A percentile compares a stretch with the other conserved stretches of the same genome.
Conservation (phyloP, 169 alveolate species). For the Plasmodium fragile region DNA sequence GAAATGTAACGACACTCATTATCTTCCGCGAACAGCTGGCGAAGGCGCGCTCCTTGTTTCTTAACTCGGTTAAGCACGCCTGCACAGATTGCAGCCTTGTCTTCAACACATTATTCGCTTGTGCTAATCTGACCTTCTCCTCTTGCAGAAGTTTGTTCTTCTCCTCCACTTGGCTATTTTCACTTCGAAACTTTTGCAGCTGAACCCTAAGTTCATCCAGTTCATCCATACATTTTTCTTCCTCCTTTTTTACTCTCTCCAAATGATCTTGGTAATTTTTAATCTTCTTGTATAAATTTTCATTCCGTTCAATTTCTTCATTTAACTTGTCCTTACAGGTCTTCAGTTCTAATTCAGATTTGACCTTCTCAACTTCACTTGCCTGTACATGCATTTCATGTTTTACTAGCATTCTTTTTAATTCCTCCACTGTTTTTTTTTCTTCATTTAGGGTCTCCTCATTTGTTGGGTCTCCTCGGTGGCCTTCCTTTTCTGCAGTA, state of each 20-base stretch:
- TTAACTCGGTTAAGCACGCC: background rate
- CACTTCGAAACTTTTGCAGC: conserved; percentile 12
- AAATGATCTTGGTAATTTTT: conserved; percentile 14
- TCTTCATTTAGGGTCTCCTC: background rate
- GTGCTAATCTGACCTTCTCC: conserved; percentile 15
- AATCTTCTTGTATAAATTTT: conserved; percentile 17
- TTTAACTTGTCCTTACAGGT: conserved; percentile 23
- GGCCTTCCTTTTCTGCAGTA: background rate
- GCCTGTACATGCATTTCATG: conserved; percentile 1
- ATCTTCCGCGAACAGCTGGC: conserved; percentile 28
- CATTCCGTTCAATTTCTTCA: conserved; percentile 48
- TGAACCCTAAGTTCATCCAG: conserved; percentile 27
- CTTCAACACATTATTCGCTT: conserved; percentile 24
- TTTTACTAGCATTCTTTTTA: background rate
- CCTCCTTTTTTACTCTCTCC: conserved; percentile 25
- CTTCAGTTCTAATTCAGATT: conserved; percentile 16
- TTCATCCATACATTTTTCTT: conserved; percentile 13
- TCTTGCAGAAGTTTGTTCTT: conserved; percentile 32
- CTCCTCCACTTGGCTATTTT: background rate
- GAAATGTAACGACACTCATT: background rate
- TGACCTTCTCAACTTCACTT: background rate
- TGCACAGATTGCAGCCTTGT: conserved; percentile 11
- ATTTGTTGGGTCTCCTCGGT: background rate
- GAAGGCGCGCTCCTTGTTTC: conserved; percentile 19
- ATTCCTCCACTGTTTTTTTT: conserved; percentile 1